Conservation (phyloP, 768 basidiomycete genomes). For the Macrolepiota albuminosa region DNA sequence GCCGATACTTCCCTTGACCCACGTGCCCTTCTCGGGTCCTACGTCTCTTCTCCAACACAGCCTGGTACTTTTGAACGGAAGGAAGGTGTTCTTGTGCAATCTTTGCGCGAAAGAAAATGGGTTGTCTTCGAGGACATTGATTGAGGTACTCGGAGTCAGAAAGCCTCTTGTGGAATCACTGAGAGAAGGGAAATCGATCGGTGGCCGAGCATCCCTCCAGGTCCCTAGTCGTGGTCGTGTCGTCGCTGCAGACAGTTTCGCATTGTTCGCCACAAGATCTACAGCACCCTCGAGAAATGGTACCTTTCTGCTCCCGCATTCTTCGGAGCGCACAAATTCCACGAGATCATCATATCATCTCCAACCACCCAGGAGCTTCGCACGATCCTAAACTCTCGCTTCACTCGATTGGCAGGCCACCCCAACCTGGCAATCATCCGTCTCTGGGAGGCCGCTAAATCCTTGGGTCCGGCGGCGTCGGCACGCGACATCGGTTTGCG, state of each 20-base stretch:
- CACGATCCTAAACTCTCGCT: conserved; percentile 66
- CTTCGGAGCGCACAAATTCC: too few relatives aligned
- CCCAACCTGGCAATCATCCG: conserved; percentile 49
- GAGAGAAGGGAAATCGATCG: conserved; percentile 66
- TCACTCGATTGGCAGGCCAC: conserved; percentile 51
- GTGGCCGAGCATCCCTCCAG: conserved; percentile 61
- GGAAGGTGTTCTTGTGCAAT: conserved; percentile 87
- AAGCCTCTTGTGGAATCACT: conserved; percentile 80
- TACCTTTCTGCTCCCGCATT: too few relatives aligned
- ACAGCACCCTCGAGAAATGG: too few relatives aligned
- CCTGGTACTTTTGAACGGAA: conserved; percentile 95
- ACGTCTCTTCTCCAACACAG: conserved; percentile 77
- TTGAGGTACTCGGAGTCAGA: conserved; percentile 83
- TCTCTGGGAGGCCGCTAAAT: conserved; percentile 64
- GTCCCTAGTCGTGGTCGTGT: conserved; percentile 74
- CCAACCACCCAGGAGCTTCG: too few relatives aligned
- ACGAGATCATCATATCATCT: too few relatives aligned
- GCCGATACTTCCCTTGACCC: too few relatives aligned
- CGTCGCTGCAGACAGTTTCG: conserved; percentile 74
- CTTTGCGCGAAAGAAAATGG: conserved; percentile 90
- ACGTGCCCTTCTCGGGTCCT: too few relatives aligned
- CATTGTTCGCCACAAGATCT: conserved; percentile 92
- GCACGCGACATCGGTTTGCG: conserved; percentile 65
- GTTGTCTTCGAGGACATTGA: conserved; percentile 92
- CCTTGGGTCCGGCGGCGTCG: conserved; percentile 45